A percentile compares a stretch with the other conserved stretches of the same genome.
Evolutionary conservation across 208 protist species (phyloP).

Genomic region (Trypanosomatidae sp.): DNA sequence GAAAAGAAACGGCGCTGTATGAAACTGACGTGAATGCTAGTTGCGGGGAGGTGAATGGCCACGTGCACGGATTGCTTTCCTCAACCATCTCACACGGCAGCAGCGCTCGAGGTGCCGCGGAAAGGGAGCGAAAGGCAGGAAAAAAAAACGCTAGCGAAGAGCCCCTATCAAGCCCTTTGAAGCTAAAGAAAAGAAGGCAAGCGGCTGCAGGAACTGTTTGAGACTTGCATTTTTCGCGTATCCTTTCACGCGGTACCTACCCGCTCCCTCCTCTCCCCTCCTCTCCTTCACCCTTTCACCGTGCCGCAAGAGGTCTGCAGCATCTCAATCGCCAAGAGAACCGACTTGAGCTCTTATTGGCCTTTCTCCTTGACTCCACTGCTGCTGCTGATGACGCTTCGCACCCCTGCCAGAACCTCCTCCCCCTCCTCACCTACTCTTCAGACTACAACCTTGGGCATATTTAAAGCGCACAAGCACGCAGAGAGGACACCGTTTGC

Average conservation of each 20-base stretch:
- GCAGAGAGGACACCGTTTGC: neutral
- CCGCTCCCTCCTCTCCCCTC: neutral
- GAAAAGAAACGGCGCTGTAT: neutral
- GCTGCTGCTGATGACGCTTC: neutral
- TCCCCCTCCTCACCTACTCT: neutral
- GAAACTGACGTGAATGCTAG: neutral
- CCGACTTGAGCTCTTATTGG: neutral
- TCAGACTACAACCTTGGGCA: neutral
- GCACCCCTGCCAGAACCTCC: neutral
- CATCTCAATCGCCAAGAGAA: neutral
- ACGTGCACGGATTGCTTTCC: neutral
- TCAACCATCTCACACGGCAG: neutral
- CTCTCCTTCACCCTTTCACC: neutral
- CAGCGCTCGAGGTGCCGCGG: neutral
- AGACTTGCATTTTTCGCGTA: neutral
- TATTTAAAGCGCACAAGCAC: neutral
- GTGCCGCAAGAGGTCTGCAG: neutral
- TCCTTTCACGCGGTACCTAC: neutral
- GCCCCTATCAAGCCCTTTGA: neutral
- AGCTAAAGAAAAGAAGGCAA: neutral
- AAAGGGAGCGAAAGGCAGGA: neutral
- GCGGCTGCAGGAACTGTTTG: neutral
- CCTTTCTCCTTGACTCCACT: neutral
- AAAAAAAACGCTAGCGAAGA: conserved; percentile 1
- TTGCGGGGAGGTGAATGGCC: neutral